Conservation (phyloP, 352 stramenopile species). For the Phytopythium cucurbitacearum region DNA sequence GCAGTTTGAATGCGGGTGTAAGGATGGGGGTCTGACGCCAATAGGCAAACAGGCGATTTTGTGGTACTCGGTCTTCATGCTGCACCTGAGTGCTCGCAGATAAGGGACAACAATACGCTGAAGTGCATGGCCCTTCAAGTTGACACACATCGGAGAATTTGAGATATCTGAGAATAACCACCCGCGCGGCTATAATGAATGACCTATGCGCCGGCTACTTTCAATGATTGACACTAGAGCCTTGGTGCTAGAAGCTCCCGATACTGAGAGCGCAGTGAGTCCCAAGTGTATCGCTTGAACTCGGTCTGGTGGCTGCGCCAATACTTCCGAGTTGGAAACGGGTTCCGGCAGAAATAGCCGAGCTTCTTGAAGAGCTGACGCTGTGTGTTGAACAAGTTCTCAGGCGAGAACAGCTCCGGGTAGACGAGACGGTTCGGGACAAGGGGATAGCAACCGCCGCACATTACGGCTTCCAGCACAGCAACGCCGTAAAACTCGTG, state of each 20-base stretch:
- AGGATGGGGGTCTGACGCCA: no score
- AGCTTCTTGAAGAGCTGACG: slow-evolving; percentile 44
- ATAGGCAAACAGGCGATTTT: no score
- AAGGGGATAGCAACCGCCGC: slow-evolving; percentile 34
- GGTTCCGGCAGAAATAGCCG: slow-evolving; percentile 29
- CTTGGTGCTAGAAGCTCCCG: slow-evolving; percentile 12
- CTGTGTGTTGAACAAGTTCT: slow-evolving; percentile 36
- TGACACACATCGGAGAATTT: no score
- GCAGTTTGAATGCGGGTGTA: no score
- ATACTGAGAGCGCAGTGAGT: slow-evolving; percentile 17
- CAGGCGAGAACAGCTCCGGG: slow-evolving; percentile 32
- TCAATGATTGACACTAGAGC: background rate
- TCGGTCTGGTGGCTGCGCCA: slow-evolving; percentile 2
- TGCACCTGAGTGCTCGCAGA: no score
- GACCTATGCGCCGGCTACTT: no score
- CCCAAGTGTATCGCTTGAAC: slow-evolving; percentile 31
- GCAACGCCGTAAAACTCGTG: slow-evolving; percentile 60
- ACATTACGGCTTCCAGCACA: slow-evolving; percentile 42
- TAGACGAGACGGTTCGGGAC: slow-evolving; percentile 50
- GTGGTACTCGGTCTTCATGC: no score
- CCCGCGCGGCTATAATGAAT: no score
- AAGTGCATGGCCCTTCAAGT: no score
- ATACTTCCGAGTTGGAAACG: slow-evolving; percentile 14
- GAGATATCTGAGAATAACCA: no score
- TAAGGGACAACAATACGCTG: no score